These are phyloP conservation scores for Pezicula carpinea DNA, from an alignment of 2,329 filamentous ascomycete species.

Conservation along the genomic window DNA sequence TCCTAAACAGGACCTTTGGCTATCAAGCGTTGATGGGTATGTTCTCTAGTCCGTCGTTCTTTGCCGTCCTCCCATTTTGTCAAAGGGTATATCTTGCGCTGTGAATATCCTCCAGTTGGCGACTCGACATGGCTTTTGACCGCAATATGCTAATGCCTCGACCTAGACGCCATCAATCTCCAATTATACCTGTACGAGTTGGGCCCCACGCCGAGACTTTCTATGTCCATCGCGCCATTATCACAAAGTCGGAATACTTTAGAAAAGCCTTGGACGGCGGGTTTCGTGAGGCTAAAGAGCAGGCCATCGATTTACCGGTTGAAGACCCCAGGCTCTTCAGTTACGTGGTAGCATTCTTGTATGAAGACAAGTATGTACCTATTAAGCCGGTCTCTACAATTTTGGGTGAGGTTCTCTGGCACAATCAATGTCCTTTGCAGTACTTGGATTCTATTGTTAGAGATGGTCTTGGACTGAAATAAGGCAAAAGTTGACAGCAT, in stretches of 20 bases:
- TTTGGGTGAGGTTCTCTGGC: constrained; percentile 27
- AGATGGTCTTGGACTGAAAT: too few relatives aligned
- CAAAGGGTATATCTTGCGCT: too few relatives aligned
- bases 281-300: constrained; percentile 41
- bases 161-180: constrained; percentile 39
- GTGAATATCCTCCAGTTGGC: too few relatives aligned
- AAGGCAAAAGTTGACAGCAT: too few relatives aligned
- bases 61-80: not conserved
- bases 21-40: constrained; percentile 45
- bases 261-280: constrained; percentile 42
- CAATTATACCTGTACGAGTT: constrained; percentile 41
- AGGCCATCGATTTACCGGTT: constrained; percentile 44
- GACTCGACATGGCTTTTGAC: not conserved
- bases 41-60: constrained; percentile 12
- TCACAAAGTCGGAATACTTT: constrained; percentile 44
- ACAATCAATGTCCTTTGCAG: too few relatives aligned
- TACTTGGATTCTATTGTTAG: too few relatives aligned
- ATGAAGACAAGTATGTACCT: constrained; percentile 42
- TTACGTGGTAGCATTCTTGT: constrained; percentile 46
- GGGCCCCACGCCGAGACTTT: constrained; percentile 42
- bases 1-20: constrained; percentile 42
- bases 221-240: constrained; percentile 41
- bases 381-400: constrained; percentile 39
- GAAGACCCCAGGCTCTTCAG: constrained; percentile 48
- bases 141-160: constrained; percentile 10